These are phyloP conservation scores for Lagerstroemia speciosa DNA, from an alignment of 345 rosid genomes.

Conservation along the genomic window DNA sequence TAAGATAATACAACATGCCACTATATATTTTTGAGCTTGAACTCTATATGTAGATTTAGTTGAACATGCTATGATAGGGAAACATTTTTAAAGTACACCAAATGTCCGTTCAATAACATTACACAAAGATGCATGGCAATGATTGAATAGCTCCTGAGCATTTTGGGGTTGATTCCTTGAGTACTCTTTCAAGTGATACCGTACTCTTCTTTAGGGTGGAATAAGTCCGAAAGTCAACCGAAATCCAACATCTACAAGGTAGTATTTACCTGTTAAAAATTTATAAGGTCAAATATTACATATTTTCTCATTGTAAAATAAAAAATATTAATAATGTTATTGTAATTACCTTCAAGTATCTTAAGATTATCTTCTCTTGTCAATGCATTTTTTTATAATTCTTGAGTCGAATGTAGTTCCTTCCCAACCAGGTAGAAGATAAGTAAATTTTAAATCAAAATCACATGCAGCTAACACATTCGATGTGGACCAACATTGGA, in stretches of 20 bases:
- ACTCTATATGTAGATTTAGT: background rate
- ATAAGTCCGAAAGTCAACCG: background rate
- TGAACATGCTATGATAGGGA: slow-evolving; percentile 3
- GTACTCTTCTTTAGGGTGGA: background rate
- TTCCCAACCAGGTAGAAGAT: background rate
- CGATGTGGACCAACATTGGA: background rate
- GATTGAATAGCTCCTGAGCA: slow-evolving; percentile 8
- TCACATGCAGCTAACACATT: slow-evolving; percentile 2
- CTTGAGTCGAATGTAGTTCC: no score
- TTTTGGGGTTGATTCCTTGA: background rate
- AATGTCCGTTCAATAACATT: slow-evolving; percentile 10
- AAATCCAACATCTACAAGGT: background rate
- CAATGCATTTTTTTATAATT: no score
- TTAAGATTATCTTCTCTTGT: no score
- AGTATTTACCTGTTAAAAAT: no score
- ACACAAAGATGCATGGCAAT: background rate
- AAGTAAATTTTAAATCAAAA: background rate
- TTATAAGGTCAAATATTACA: no score
- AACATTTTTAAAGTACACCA: slow-evolving; percentile 10
- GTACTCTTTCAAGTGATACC: slow-evolving; percentile 10
- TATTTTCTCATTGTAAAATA: slow-evolving; percentile 3
- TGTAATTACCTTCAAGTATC: background rate
- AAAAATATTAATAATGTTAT: no score
- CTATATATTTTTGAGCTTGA: background rate
- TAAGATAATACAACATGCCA: background rate